A percentile compares a stretch with the other conserved stretches of the same genome.
Evolutionary conservation across 2,329 filamentous ascomycete genomes (phyloP).

Genomic region (Diaporthe sp.): DNA sequence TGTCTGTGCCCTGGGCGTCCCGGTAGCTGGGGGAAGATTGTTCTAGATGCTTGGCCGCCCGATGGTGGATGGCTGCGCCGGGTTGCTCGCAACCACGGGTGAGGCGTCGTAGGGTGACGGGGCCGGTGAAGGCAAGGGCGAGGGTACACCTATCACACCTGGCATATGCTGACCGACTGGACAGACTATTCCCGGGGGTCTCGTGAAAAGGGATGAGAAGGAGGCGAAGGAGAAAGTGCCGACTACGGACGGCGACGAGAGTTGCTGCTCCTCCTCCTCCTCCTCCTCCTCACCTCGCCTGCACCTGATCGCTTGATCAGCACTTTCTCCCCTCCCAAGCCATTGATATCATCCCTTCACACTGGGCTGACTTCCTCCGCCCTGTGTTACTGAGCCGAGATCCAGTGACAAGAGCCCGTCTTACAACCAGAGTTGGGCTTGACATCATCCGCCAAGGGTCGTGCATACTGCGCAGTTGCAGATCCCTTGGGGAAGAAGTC

Average conservation of each 20-base stretch:
- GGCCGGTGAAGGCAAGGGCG: slow-evolving; percentile 9
- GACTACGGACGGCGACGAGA: no score
- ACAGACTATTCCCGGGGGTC: not conserved
- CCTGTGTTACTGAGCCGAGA: not conserved
- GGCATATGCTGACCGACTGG: not conserved
- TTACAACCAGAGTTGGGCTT: slow-evolving; percentile 1
- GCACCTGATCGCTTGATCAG: not conserved
- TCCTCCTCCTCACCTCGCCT: no score
- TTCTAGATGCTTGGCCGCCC: slow-evolving; percentile 26
- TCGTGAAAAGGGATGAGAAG: not conserved
- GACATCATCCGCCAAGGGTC: slow-evolving; percentile 23
- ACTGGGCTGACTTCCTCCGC: not conserved
- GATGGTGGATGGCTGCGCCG: not conserved
- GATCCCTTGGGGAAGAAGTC: not conserved
- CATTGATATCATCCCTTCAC: slow-evolving; percentile 23
- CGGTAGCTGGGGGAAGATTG: slow-evolving; percentile 12
- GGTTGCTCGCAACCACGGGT: not conserved
- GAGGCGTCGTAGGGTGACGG: not conserved
- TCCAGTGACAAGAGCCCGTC: slow-evolving; percentile 5
- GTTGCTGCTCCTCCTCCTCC: no score
- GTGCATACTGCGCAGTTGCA: not conserved
- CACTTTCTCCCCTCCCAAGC: not conserved
- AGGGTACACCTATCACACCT: slow-evolving; percentile 20
- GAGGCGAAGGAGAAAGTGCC: not conserved
- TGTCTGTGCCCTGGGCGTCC: not conserved